Conservation (phyloP, 768 basidiomycete genomes). For the Terana coerulea region DNA sequence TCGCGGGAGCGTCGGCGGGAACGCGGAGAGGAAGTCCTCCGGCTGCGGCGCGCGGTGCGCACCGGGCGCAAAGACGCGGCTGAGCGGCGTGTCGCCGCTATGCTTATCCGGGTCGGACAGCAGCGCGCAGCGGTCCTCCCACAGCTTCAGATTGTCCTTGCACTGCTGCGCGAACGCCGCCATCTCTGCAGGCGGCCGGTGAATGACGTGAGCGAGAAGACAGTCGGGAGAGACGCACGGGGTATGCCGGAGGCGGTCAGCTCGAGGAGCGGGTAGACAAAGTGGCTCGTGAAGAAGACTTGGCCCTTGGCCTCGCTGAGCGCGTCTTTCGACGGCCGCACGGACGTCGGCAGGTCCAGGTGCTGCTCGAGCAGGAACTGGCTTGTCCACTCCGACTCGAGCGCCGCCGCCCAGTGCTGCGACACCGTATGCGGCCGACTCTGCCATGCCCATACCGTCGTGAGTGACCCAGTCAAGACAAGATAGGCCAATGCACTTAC, state of each 20-base stretch:
- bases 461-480: not conserved
- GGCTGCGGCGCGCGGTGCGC: constrained; percentile 23
- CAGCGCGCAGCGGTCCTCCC: constrained; percentile 47
- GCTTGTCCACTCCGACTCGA: constrained; percentile 86
- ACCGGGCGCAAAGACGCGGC: not conserved
- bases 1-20: constrained; percentile 53
- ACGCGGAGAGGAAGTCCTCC: constrained; percentile 47
- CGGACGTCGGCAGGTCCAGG: constrained; percentile 62
- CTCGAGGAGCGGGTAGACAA: constrained; percentile 81
- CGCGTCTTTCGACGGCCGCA: constrained; percentile 44
- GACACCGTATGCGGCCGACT: constrained; percentile 91
- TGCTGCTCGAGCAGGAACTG: constrained; percentile 86
- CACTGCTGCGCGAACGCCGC: constrained; percentile 64
- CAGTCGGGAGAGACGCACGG: constrained; percentile 40
- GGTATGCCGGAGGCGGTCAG: constrained; percentile 70
- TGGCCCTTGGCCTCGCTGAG: constrained; percentile 76
- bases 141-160: constrained; percentile 61
- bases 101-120: constrained; percentile 6
- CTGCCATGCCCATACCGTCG: constrained; percentile 36
- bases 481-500: constrained; percentile 46
- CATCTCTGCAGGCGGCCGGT: constrained; percentile 47
- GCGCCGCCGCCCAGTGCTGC: constrained; percentile 86
- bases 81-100: constrained; percentile 4
- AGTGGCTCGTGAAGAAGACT: constrained; percentile 82
- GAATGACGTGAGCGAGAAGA: not conserved